These are phyloP conservation scores for Neohortaea acidophila DNA, from an alignment of 495 filamentous ascomycete species.

Conservation along the genomic window DNA sequence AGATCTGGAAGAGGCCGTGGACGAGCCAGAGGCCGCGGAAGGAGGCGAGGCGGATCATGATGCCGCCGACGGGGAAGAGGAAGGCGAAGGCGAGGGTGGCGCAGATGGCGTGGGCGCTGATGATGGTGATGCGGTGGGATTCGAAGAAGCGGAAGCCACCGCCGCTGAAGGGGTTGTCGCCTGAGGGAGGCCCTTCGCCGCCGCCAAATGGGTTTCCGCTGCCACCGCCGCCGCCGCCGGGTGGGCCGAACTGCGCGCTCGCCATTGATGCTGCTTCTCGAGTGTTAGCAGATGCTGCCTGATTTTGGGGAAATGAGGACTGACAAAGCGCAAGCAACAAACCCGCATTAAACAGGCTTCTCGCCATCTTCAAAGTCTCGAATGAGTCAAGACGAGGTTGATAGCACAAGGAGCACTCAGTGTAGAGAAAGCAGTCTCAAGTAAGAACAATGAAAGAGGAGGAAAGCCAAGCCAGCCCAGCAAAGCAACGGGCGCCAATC, in stretches of 20 bases:
- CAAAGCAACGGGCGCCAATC: too few relatives aligned
- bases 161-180: not conserved
- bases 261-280: not conserved
- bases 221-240: not conserved
- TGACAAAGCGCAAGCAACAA: too few relatives aligned
- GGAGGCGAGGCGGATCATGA: conserved; percentile 29
- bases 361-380: too few relatives aligned
- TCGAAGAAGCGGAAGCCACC: not conserved
- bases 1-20: conserved; percentile 22
- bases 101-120: conserved; percentile 23
- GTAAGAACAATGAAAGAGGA: too few relatives aligned
- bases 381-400: too few relatives aligned
- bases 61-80: conserved; percentile 31
- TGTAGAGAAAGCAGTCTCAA: too few relatives aligned
- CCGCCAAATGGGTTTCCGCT: not conserved
- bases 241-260: not conserved
- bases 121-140: not conserved
- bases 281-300: too few relatives aligned
- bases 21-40: conserved; percentile 25
- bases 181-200: not conserved
- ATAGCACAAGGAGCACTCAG: too few relatives aligned
- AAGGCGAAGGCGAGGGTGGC: conserved; percentile 25
- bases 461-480: too few relatives aligned
- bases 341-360: too few relatives aligned
- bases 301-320: too few relatives aligned